Evolutionary conservation across 768 basidiomycete genomes (phyloP).

Genomic region (Suillus ampliporus): DNA sequence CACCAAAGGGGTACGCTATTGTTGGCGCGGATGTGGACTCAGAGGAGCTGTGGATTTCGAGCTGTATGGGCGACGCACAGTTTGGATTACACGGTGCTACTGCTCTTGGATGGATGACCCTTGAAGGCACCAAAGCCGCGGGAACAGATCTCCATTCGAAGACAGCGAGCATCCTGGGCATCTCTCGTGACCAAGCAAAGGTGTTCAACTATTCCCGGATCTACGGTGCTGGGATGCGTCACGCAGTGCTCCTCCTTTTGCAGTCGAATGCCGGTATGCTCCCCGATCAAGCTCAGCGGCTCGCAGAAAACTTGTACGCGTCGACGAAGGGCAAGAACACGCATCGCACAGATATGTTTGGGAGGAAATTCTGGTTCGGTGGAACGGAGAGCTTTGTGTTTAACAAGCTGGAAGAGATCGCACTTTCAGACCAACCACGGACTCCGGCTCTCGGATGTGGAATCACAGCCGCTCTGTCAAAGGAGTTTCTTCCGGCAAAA

Average conservation of each 20-base stretch:
- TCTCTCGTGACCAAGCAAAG: slow-evolving; percentile 94
- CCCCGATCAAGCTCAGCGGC: slow-evolving; percentile 75
- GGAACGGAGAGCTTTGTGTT: slow-evolving; percentile 96
- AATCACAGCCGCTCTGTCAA: slow-evolving; percentile 91
- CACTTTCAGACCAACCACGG: slow-evolving; percentile 81
- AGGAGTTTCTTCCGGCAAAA: slow-evolving; percentile 80
- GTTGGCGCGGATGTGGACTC: slow-evolving; percentile 99
- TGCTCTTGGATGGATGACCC: slow-evolving; percentile 98
- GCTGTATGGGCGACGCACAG: slow-evolving; percentile 97
- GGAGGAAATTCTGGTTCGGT: slow-evolving; percentile 93
- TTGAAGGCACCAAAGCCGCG: slow-evolving; percentile 93
- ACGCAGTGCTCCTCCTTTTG: slow-evolving; percentile 85
- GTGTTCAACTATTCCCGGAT: slow-evolving; percentile 99
- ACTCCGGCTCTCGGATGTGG: slow-evolving; percentile 96
- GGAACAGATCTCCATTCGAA: slow-evolving; percentile 98
- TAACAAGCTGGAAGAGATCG: slow-evolving; percentile 97
- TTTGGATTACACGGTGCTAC: slow-evolving; percentile 97
- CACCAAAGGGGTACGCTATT: slow-evolving; percentile 90
- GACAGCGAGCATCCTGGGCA: slow-evolving; percentile 90
- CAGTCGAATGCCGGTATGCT: slow-evolving; percentile 85
- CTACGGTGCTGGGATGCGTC: slow-evolving; percentile 97
- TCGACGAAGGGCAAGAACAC: slow-evolving; percentile 94
- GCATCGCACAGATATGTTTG: slow-evolving; percentile 73
- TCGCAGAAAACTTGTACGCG: slow-evolving; percentile 86
- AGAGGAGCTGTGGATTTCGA: slow-evolving; percentile 98